Evolutionary conservation across 1,139 yeast genomes (phyloP), one percentile per base, ranked within the genome.

Genomic region (Debaryomyces udenii): DNA sequence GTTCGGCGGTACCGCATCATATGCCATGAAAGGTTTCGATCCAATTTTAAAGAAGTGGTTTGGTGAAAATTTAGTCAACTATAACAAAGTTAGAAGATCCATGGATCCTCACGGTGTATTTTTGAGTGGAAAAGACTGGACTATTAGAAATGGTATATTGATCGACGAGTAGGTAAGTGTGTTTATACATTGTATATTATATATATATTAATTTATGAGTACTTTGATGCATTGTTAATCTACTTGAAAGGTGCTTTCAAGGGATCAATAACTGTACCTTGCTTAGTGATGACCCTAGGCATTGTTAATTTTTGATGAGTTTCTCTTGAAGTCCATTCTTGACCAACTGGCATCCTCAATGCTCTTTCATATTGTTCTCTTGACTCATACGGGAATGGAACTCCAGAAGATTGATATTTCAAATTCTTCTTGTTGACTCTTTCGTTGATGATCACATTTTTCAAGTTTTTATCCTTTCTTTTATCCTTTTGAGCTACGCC

Each of bases 291-390:
- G 34, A 93, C 83, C 56, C 88, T 77, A 35, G 99, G 99, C 81
- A 87, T 90, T 45, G 94, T 88, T 53, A 88, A 69, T 59, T 81
- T 81, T 69, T 90, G 96, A 68, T 88, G 95, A 2, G 96, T 82
- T 41, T 81, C 86, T 56, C 90, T 80, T 9, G 96, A 80, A 3
- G 94, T 83, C 98, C 98, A 93, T 68, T 93, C 96, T 64, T 88
- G 96, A 24, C 99, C 99, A 47, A 93, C 72, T n/a, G 99, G 98
- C 90, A 90, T 86, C 59, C 96, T 79, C 55, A 93, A 72, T 3
- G 96, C 83, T 59, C 96, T 79, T 64, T 93, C 99, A 62, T 93
- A 94, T 66, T 93, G 98, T 60, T 90, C 99, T 57, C 85, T 77
- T 45, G 85, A 85, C 65, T 93, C 97, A 62, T 78, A 93, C 43